Conservation (phyloP, 2,329 filamentous ascomycete genomes). For the Thielaviopsis euricoi region DNA sequence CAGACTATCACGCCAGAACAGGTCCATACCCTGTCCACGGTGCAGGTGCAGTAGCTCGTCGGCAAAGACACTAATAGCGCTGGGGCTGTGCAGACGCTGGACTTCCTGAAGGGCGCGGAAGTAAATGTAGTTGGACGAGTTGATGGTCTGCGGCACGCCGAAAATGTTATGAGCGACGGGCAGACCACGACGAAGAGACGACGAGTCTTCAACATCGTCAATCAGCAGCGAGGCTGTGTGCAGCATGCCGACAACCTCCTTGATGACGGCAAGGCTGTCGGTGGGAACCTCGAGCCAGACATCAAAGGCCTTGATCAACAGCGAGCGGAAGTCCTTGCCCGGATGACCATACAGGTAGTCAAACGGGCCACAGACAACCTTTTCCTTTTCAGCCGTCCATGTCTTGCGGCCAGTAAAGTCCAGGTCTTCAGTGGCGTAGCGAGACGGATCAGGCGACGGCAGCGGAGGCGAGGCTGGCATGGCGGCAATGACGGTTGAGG, state of each 20-base stretch:
- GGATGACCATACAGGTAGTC: conserved; percentile 66
- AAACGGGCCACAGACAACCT: conserved; percentile 60
- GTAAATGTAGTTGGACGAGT: conserved; percentile 80
- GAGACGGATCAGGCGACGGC: conserved; percentile 30
- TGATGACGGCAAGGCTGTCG: conserved; percentile 56
- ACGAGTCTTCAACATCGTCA: conserved; percentile 78
- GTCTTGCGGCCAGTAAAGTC: conserved; percentile 32
- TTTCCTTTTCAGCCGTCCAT: conserved; percentile 63
- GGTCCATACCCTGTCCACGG: conserved; percentile 76
- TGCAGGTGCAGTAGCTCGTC: conserved; percentile 77
- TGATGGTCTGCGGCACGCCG: conserved; percentile 75
- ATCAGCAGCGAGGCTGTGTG: conserved; percentile 72
- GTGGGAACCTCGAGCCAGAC: conserved; percentile 60
- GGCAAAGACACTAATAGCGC: conserved; percentile 53
- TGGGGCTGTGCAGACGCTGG: conserved; percentile 50
- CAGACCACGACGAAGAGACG: conserved; percentile 56
- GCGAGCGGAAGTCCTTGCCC: conserved; percentile 70
- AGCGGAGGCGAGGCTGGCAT: conserved; percentile 4
- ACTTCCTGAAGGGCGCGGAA: conserved; percentile 65
- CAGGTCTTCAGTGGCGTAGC: conserved; percentile 39
- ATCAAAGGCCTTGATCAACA: conserved; percentile 70
- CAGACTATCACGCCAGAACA: conserved; percentile 76
- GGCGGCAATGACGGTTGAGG: conserved; percentile 10
- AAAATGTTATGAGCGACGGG: conserved; percentile 77
- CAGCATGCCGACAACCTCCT: conserved; percentile 66